Conservation (phyloP, 805 yeast species). For the Ogataea paraovalis region DNA sequence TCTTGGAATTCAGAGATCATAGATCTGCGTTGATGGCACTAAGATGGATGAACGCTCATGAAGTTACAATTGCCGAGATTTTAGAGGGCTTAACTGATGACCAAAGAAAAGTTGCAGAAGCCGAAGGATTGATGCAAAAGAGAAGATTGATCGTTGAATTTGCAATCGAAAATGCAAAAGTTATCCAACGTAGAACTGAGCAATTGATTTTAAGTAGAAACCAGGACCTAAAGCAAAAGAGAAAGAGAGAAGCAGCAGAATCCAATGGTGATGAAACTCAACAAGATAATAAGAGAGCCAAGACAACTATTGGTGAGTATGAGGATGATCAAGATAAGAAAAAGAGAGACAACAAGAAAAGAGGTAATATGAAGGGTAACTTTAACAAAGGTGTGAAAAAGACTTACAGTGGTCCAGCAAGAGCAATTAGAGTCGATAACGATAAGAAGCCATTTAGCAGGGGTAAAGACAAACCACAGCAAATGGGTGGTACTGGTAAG, state of each 20-base stretch:
- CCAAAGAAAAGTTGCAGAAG: conserved; percentile 51
- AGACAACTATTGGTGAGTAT: conserved; percentile 10
- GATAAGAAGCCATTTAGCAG: neutral
- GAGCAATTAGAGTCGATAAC: conserved; percentile 1
- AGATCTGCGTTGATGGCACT: conserved; percentile 91
- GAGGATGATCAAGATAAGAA: conserved; percentile 10
- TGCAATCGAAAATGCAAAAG: conserved; percentile 93
- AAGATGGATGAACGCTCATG: conserved; percentile 95
- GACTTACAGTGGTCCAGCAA: neutral
- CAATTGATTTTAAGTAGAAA: conserved; percentile 36
- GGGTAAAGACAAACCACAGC: conserved; percentile 9
- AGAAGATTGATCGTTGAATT: conserved; percentile 89
- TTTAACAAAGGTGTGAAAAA: conserved; percentile 10
- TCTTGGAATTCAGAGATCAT: conserved; percentile 89
- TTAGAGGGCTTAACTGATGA: conserved; percentile 66
- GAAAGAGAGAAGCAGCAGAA: conserved; percentile 20
- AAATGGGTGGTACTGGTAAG: conserved; percentile 15
- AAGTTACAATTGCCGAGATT: conserved; percentile 68
- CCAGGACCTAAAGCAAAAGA: conserved; percentile 33
- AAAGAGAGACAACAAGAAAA: conserved; percentile 12
- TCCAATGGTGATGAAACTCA: conserved; percentile 10
- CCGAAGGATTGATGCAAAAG: conserved; percentile 48
- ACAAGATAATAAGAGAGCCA: conserved; percentile 25
- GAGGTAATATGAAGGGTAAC: conserved; percentile 14
- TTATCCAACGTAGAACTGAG: conserved; percentile 85